A percentile compares a stretch with the other conserved stretches of the same genome.
Evolutionary conservation across 2,329 filamentous ascomycete genomes (phyloP).

Genomic region (Neofusicoccum cordaticola): DNA sequence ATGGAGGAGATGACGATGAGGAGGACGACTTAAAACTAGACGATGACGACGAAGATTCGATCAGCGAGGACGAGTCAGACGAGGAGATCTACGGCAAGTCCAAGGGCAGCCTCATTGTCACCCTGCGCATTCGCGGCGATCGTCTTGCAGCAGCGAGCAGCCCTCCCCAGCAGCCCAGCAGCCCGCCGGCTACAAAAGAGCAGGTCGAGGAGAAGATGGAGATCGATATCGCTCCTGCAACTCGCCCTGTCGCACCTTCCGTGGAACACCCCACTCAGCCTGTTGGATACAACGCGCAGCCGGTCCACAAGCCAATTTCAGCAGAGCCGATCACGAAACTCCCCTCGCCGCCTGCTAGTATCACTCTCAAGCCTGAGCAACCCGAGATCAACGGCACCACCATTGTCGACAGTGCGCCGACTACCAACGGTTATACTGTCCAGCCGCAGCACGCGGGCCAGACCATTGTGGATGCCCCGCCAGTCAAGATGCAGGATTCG

Average conservation of each 20-base stretch:
- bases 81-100: constrained; percentile 20
- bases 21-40: constrained; percentile 62
- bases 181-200: background rate
- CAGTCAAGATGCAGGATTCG: background rate
- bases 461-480: too few relatives aligned
- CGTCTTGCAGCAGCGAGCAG: constrained; percentile 15
- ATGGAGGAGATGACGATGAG: constrained; percentile 72
- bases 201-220: background rate
- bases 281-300: background rate
- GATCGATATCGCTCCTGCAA: background rate
- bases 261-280: background rate
- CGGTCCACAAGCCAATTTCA: background rate
- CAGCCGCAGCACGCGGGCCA: background rate
- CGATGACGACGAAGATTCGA: constrained; percentile 52
- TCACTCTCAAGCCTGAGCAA: background rate
- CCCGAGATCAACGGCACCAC: background rate
- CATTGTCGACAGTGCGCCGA: background rate
- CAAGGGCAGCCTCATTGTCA: constrained; percentile 10
- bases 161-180: constrained; percentile 3
- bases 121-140: background rate
- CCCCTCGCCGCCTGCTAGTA: constrained; percentile 8
- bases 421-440: background rate
- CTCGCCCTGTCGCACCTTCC: background rate
- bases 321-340: background rate
- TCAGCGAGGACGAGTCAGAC: constrained; percentile 41